Conservation (phyloP, 139 green algal species). For the Desmodesmus armatus region DNA sequence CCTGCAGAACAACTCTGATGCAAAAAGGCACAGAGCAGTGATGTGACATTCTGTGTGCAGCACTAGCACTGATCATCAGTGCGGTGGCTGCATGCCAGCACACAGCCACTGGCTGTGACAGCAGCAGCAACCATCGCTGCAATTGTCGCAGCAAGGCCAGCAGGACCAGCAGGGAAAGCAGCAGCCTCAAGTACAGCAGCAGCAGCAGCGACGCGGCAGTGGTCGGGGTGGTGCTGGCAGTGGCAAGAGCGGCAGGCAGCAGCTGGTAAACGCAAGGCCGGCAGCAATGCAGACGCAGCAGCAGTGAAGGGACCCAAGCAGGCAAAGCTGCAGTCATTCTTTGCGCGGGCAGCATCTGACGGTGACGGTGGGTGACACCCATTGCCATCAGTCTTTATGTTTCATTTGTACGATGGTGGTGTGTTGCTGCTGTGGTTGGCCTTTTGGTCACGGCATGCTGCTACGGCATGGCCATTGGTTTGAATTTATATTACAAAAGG, state of each 20-base stretch:
- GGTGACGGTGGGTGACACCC: too few species aligned
- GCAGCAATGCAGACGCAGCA: too few species aligned
- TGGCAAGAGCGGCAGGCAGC: too few species aligned
- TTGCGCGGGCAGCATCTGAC: neutral
- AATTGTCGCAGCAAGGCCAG: neutral
- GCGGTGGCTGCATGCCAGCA: too few species aligned
- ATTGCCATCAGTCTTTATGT: neutral
- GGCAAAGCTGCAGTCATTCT: neutral
- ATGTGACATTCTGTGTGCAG: too few species aligned
- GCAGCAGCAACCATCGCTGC: constrained; percentile 3
- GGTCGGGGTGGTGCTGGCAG: too few species aligned
- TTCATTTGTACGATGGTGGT: neutral
- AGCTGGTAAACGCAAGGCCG: too few species aligned
- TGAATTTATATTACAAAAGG: neutral
- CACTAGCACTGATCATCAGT: too few species aligned
- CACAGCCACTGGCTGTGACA: too few species aligned
- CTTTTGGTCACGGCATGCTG: neutral
- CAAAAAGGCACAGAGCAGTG: too few species aligned
- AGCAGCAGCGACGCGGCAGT: neutral
- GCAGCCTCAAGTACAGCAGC: neutral
- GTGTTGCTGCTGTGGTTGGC: neutral
- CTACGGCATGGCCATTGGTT: neutral
- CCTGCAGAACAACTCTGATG: too few species aligned
- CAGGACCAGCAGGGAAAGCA: neutral
- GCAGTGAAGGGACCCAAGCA: neutral